phyloP scores from a whole-genome alignment of 352 stramenopile genomes.

The Phytophthora megakarya region DNA sequence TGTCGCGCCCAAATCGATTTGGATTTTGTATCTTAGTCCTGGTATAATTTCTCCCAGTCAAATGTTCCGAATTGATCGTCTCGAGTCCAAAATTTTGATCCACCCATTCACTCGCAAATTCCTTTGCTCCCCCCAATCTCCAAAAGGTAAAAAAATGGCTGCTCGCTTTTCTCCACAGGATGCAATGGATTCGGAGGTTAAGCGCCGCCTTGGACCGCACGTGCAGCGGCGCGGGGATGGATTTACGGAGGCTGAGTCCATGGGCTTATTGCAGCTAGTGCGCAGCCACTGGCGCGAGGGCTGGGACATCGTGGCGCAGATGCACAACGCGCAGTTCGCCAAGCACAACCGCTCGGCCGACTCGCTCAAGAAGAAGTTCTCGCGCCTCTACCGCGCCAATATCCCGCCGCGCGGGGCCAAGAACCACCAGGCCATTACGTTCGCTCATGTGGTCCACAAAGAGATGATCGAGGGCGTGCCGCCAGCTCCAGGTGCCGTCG shows the following conservation, averaged over 20 bases:
- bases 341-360: slow-evolving; percentile 45
- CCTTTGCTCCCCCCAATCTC: slow-evolving; percentile 11
- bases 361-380: slow-evolving; percentile 56
- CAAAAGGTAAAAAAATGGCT: slow-evolving; percentile 42
- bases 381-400: slow-evolving; percentile 37
- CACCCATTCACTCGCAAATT: slow-evolving; percentile 36
- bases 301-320: slow-evolving; percentile 43
- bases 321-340: slow-evolving; percentile 45
- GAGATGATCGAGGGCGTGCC: slow-evolving; percentile 40
- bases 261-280: slow-evolving; percentile 44
- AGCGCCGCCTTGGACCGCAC: slow-evolving; percentile 26
- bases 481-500: neutral
- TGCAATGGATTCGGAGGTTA: slow-evolving; percentile 29
- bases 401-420: slow-evolving; percentile 40
- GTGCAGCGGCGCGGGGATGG: slow-evolving; percentile 44
- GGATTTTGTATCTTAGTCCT: slow-evolving; percentile 17
- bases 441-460: slow-evolving; percentile 43
- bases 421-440: slow-evolving; percentile 40
- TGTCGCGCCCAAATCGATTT: slow-evolving; percentile 10
- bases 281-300: slow-evolving; percentile 40
- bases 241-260: slow-evolving; percentile 46
- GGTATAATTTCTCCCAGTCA: neutral
- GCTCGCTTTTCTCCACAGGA: slow-evolving; percentile 26
- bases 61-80: slow-evolving; percentile 18
- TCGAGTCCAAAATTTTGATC: slow-evolving; percentile 28